Evolutionary conservation across 441 rosid genomes (phyloP).

Genomic region (Mallotus japonicus): DNA sequence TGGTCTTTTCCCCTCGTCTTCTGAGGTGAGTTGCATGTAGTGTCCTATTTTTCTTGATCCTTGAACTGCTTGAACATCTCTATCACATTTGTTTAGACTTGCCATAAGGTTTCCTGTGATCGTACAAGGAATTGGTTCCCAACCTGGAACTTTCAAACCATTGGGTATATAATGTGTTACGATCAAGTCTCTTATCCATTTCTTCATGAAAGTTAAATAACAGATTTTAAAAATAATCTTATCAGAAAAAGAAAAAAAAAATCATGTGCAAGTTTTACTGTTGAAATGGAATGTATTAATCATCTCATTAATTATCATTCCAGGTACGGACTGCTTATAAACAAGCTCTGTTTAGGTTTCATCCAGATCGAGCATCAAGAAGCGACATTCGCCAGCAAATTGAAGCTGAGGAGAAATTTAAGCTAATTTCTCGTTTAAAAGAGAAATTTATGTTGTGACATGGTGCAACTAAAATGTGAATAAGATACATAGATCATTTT

Average conservation of each 20-base stretch:
- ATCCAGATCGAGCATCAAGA: conserved; percentile 81
- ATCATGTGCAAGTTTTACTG: no score
- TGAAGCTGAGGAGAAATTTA: conserved; percentile 88
- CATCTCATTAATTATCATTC: conserved; percentile 21
- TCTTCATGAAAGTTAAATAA: no score
- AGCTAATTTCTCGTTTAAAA: conserved; percentile 78
- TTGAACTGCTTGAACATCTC: not conserved
- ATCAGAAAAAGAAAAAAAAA: no score
- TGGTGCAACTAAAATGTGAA: not conserved
- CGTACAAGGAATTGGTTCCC: not conserved
- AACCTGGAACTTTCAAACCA: no score
- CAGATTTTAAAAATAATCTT: no score
- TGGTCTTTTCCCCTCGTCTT: conserved; percentile 2
- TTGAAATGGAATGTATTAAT: no score
- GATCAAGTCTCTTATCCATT: no score
- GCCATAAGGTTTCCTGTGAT: not conserved
- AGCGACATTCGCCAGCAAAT: conserved; percentile 63
- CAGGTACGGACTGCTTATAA: conserved; percentile 80
- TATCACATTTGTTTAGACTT: not conserved
- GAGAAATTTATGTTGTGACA: conserved; percentile 44
- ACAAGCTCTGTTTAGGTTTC: conserved; percentile 65
- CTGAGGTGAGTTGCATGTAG: conserved; percentile 17
- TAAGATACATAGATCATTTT: not conserved
- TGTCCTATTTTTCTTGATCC: not conserved
- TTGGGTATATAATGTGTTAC: not conserved